These are phyloP conservation scores for Haematococcus sp. DNA, from an alignment of 139 green algal species.

Conservation along the genomic window DNA sequence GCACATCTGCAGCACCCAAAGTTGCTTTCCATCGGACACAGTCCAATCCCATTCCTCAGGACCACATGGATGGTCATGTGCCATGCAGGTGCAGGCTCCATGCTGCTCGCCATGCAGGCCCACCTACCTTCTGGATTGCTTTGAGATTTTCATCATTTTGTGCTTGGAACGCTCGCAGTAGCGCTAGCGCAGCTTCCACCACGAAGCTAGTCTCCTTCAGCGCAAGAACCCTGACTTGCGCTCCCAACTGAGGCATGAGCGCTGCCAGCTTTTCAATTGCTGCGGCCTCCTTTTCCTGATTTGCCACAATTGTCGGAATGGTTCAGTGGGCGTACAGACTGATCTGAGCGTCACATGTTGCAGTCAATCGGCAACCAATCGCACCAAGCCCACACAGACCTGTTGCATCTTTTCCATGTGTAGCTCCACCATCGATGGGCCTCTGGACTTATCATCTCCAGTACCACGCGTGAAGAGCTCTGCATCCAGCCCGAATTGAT, in stretches of 20 bases:
- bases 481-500: slow-evolving; percentile 32
- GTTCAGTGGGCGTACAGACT: too few species aligned
- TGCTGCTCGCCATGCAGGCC: neutral
- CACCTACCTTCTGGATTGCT: slow-evolving; percentile 40
- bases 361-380: too few species aligned
- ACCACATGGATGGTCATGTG: too few species aligned
- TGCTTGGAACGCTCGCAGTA: slow-evolving; percentile 57
- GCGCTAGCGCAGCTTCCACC: slow-evolving; percentile 47
- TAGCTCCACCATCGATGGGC: slow-evolving; percentile 47
- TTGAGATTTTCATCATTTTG: slow-evolving; percentile 47
- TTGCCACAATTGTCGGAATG: too few species aligned
- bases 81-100: too few species aligned
- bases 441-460: slow-evolving; percentile 15
- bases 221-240: slow-evolving; percentile 52
- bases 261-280: slow-evolving; percentile 58
- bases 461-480: slow-evolving; percentile 30
- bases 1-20: too few species aligned
- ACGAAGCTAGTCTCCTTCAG: slow-evolving; percentile 69
- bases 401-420: slow-evolving; percentile 69
- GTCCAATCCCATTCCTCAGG: too few species aligned
- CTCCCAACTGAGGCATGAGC: slow-evolving; percentile 67
- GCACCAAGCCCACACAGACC: too few species aligned
- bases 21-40: too few species aligned
- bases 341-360: too few species aligned
- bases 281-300: slow-evolving; percentile 63